Base-by-base conservation (phyloP, 768 basidiomycete genomes). In the Mycena vitilis region DNA sequence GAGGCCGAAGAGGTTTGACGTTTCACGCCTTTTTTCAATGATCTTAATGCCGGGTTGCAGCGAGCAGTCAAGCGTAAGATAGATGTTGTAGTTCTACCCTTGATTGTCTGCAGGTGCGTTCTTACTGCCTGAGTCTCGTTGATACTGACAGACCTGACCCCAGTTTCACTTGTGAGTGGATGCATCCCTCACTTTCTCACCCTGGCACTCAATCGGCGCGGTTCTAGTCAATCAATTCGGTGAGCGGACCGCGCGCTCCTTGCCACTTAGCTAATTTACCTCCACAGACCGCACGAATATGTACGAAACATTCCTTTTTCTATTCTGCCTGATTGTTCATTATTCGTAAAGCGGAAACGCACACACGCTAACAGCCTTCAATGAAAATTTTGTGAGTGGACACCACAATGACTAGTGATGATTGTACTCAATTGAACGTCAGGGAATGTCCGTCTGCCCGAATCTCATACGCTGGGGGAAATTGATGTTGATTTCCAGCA, bases 201-300 rank as follows among this genome's bases (percentile, higher is more conserved):
- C 72, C 51, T 75, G 73, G 60, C 72, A 71, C 60, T 73, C 5
- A 63, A 38, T 30, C 4, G 13, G 30, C 25, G 57, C 23, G 25
- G 38, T 44, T 59, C 2, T 2, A 84, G 84, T 84, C 77, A 85
- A 85, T 74, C 84, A 85, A 68, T 84, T 85, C 66, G 84, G 84
- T 84, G 66, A 66, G 80, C 60, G 38, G n/a, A 15, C 13, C 36
- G 23, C 56, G 7, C 5, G 49, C 23, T 4, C 20, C 25, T 47
- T n/a, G 36, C 18, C 11, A 8, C 63, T 51, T 60, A 60, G 25
- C 44, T 65, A 22, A 60, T 61, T 12, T 15, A n/a, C 34, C 34
- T 60, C 25, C 54, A 8, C 63, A 87, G 87, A 88, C 72, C 85
- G 87, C 22, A 88, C 86, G 22, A 88, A 88, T 70, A 87, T 88